Conservation (phyloP, 441 rosid genomes). For the Jatropha podagrica region DNA sequence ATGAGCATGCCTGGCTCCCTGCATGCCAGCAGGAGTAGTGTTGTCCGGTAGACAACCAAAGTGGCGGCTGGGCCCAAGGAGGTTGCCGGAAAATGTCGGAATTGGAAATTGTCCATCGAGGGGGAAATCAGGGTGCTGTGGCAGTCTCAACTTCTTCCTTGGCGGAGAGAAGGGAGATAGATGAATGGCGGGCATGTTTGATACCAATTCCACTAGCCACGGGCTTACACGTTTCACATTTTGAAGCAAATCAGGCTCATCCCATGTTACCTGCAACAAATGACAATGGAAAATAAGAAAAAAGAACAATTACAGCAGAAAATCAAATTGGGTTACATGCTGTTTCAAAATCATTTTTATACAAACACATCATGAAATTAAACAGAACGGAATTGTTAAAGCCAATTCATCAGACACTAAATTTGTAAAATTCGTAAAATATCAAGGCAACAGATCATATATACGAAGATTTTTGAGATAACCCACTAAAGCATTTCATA, state of each 20-base stretch:
- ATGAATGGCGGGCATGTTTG: conserved; percentile 46
- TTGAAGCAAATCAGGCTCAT: conserved; percentile 48
- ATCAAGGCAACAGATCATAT: background rate
- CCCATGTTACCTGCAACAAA: conserved; percentile 77
- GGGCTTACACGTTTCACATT: conserved; percentile 74
- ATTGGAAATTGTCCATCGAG: conserved; percentile 55
- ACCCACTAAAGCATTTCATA: background rate
- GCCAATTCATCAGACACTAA: background rate
- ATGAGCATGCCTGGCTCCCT: conserved; percentile 99
- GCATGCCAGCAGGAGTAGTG: conserved; percentile 92
- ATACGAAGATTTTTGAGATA: too few species aligned
- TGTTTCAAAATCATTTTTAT: background rate
- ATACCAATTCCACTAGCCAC: conserved; percentile 85
- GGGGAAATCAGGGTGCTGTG: conserved; percentile 59
- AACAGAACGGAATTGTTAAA: background rate
- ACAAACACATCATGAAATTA: background rate
- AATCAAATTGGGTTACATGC: background rate
- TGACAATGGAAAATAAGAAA: background rate
- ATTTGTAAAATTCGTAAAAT: background rate
- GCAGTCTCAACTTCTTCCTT: conserved; percentile 71
- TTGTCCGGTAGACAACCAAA: conserved; percentile 58
- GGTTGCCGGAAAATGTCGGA: conserved; percentile 49
- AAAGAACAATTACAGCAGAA: background rate
- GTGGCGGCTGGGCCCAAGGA: conserved; percentile 54
- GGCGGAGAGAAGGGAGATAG: conserved; percentile 56